phyloP scores from a whole-genome alignment of 2,329 filamentous ascomycete genomes.

The Fusarium burgessii region DNA sequence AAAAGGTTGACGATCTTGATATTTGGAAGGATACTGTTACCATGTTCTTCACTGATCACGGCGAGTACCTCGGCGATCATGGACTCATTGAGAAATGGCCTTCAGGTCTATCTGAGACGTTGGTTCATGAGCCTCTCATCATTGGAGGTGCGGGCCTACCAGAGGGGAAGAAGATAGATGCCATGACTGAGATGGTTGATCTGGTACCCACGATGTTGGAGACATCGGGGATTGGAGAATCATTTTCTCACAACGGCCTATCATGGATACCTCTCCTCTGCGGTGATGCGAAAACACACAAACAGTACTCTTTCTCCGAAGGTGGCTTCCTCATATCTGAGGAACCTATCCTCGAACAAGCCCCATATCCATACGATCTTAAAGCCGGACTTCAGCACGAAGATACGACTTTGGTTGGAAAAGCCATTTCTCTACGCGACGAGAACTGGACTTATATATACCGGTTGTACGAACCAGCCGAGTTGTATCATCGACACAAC shows the following conservation, averaged over 20 bases:
- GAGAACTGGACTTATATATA: constrained; percentile 58
- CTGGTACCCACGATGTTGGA: constrained; percentile 59
- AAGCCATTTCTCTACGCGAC: constrained; percentile 54
- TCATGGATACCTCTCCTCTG: constrained; percentile 50
- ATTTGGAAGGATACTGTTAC: constrained; percentile 56
- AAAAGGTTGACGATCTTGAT: constrained; percentile 49
- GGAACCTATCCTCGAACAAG: constrained; percentile 59
- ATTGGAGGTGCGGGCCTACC: constrained; percentile 57
- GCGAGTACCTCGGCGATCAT: constrained; percentile 61
- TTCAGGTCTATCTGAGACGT: constrained; percentile 55
- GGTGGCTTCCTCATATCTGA: constrained; percentile 59
- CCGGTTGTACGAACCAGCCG: constrained; percentile 57
- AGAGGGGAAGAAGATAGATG: constrained; percentile 47
- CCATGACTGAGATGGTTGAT: constrained; percentile 60
- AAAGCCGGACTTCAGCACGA: constrained; percentile 60
- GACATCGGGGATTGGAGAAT: constrained; percentile 52
- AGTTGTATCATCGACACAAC: constrained; percentile 55
- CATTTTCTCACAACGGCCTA: constrained; percentile 56
- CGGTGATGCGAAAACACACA: constrained; percentile 46
- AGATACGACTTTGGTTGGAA: constrained; percentile 57
- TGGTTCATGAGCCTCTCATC: constrained; percentile 59
- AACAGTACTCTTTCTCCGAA: constrained; percentile 58
- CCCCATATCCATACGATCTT: constrained; percentile 59
- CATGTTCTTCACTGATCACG: constrained; percentile 60
- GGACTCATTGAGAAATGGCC: constrained; percentile 64